phyloP scores from a whole-genome alignment of 192 early-diverging fungal genomes.

The Coemansia interrupta region DNA sequence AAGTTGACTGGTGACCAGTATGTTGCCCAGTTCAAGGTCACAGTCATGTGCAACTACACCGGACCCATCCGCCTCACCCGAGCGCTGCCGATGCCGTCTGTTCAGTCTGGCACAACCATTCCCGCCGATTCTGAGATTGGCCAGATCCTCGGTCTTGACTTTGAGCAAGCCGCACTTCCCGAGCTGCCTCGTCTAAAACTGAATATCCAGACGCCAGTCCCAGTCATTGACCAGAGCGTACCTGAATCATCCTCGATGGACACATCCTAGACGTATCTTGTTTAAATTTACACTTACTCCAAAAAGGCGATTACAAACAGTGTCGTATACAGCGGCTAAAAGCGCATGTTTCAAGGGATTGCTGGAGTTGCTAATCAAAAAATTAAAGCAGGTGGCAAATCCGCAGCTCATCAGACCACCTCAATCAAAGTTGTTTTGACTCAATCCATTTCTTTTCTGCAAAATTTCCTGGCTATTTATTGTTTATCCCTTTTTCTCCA shows the following conservation, averaged over 20 bases:
- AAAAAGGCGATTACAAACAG: too few species aligned
- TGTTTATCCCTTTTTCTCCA: too few species aligned
- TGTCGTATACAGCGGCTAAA: too few species aligned
- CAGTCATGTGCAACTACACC: conserved; percentile 59
- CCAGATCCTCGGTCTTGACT: conserved; percentile 43
- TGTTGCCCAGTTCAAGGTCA: conserved; percentile 75
- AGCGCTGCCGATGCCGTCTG: conserved; percentile 66
- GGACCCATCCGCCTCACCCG: conserved; percentile 68
- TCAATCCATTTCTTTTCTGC: too few species aligned
- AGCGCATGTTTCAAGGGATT: too few species aligned
- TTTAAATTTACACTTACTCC: not conserved
- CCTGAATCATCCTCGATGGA: conserved; percentile 25
- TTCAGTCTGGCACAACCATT: conserved; percentile 67
- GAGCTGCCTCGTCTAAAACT: conserved; percentile 45
- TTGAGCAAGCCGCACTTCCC: conserved; percentile 28
- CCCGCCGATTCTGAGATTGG: conserved; percentile 42
- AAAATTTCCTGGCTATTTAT: too few species aligned
- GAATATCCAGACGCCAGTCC: conserved; percentile 22
- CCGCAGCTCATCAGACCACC: too few species aligned
- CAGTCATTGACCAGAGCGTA: not conserved
- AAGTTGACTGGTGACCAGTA: conserved; percentile 46
- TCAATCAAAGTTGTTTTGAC: too few species aligned
- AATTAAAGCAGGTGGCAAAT: too few species aligned
- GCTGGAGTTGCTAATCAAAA: too few species aligned
- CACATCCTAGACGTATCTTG: conserved; percentile 11